A percentile compares a stretch with the other conserved stretches of the same genome.
phyloP scores from a whole-genome alignment of 1,284 basidiomycete genomes.

The Omphalotus olearius region DNA sequence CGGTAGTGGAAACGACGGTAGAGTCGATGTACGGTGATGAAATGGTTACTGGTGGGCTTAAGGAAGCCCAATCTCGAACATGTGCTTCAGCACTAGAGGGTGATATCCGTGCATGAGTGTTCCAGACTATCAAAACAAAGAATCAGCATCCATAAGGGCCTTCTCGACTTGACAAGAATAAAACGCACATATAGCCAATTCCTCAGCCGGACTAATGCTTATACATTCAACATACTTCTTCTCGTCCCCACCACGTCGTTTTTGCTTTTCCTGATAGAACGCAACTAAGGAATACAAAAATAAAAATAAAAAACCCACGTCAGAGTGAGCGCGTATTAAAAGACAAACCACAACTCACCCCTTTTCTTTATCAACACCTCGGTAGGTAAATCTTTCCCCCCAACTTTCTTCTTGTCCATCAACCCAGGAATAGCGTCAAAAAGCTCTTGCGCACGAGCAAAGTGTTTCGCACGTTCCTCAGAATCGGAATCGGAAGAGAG shows the following conservation, averaged over 20 bases:
- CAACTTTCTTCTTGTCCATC: slow-evolving; percentile 58
- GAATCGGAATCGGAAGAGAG: not conserved
- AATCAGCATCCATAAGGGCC: slow-evolving; percentile 36
- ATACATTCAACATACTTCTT: slow-evolving; percentile 48
- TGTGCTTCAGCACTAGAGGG: slow-evolving; percentile 49
- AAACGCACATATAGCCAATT: slow-evolving; percentile 55
- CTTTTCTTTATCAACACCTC: slow-evolving; percentile 76
- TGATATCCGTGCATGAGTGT: slow-evolving; percentile 57
- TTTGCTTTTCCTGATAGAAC: slow-evolving; percentile 69
- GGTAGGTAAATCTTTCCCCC: slow-evolving; percentile 65
- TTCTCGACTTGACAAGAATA: slow-evolving; percentile 15
- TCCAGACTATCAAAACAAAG: slow-evolving; percentile 53
- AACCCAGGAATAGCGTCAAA: slow-evolving; percentile 57
- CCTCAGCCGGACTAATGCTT: slow-evolving; percentile 65
- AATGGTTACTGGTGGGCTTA: slow-evolving; percentile 43
- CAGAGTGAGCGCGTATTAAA: not conserved
- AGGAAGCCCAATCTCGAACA: slow-evolving; percentile 42
- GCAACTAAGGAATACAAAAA: slow-evolving; percentile 53
- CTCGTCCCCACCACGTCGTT: slow-evolving; percentile 45
- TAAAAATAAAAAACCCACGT: not conserved
- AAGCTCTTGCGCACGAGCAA: slow-evolving; percentile 50
- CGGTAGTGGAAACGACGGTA: not conserved
- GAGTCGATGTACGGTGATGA: slow-evolving; percentile 26
- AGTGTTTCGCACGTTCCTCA: slow-evolving; percentile 24
- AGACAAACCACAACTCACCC: slow-evolving; percentile 29